These are phyloP conservation scores for Fonticula alba DNA, from an alignment of 78 protist genomes.

Conservation along the genomic window DNA sequence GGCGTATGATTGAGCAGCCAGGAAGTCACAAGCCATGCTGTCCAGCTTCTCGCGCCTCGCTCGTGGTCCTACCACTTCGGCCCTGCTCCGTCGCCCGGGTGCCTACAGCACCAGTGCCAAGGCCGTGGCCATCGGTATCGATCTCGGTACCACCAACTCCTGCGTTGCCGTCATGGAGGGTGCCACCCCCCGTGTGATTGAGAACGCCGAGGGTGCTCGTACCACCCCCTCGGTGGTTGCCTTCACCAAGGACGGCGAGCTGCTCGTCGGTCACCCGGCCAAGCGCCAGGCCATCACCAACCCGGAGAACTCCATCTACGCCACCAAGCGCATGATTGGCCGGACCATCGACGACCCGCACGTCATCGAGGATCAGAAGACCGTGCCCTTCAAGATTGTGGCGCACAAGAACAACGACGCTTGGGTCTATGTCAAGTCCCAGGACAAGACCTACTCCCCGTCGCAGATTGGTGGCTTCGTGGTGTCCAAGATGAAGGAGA, in stretches of 20 bases:
- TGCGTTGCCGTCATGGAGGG: slow-evolving; percentile 89
- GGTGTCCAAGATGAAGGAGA: slow-evolving; percentile 88
- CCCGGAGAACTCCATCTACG: slow-evolving; percentile 71
- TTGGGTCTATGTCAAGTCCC: slow-evolving; percentile 70
- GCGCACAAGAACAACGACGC: slow-evolving; percentile 70
- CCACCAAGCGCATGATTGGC: slow-evolving; percentile 89
- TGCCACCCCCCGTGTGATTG: slow-evolving; percentile 47
- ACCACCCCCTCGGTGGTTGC: slow-evolving; percentile 91
- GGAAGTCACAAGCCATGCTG: too few relatives aligned
- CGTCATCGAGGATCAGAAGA: slow-evolving; percentile 34
- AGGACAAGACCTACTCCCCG: slow-evolving; percentile 77
- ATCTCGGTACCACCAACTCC: slow-evolving; percentile 98
- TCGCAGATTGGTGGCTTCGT: slow-evolving; percentile 87
- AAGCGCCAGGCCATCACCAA: slow-evolving; percentile 70
- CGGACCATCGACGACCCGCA: slow-evolving; percentile 47
- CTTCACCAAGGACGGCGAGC: slow-evolving; percentile 58
- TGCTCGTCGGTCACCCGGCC: slow-evolving; percentile 78
- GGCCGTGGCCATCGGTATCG: slow-evolving; percentile 80
- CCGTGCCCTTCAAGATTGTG: slow-evolving; percentile 42
- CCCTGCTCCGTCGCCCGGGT: too few relatives aligned
- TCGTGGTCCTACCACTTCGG: too few relatives aligned
- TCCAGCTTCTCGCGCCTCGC: too few relatives aligned
- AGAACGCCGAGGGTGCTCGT: slow-evolving; percentile 74
- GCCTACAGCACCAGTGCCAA: too few relatives aligned
- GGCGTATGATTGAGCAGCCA: too few relatives aligned